These are phyloP conservation scores for Odonthalia washingtoniensis DNA, from an alignment of 31 red algal species.

Conservation along the genomic window DNA sequence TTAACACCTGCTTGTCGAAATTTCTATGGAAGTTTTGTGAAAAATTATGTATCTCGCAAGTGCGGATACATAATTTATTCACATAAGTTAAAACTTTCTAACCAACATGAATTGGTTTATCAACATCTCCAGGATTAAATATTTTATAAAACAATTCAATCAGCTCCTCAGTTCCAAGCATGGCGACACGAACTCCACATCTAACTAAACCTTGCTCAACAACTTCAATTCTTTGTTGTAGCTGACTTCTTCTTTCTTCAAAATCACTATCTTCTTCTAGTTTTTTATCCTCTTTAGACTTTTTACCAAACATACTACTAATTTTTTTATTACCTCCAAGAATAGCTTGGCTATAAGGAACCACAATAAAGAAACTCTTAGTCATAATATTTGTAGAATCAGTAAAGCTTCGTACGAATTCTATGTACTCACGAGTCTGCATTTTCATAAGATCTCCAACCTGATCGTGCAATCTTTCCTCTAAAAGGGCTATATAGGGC, in stretches of 20 bases:
- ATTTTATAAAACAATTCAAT: slow-evolving; percentile 22
- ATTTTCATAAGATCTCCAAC: slow-evolving; percentile 2
- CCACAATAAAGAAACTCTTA: slow-evolving; percentile 14
- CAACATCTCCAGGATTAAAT: slow-evolving; percentile 5
- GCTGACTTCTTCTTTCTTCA: slow-evolving; percentile 5
- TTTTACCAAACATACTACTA: slow-evolving; percentile 4
- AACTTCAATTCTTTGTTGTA: slow-evolving; percentile 13
- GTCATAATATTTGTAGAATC: slow-evolving; percentile 10
- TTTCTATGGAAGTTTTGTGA: too few relatives aligned
- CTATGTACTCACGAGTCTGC: slow-evolving; percentile 4
- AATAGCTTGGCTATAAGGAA: slow-evolving; percentile 2
- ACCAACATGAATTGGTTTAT: slow-evolving; percentile 16
- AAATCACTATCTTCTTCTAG: not conserved
- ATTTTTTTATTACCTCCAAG: not conserved
- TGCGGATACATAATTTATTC: too few relatives aligned
- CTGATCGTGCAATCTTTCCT: not conserved
- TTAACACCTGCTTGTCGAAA: too few relatives aligned
- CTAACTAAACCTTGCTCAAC: not conserved
- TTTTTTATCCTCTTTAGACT: slow-evolving; percentile 19
- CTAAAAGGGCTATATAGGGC: slow-evolving; percentile 8
- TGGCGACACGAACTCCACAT: not conserved
- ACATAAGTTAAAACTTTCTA: too few relatives aligned
- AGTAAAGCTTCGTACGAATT: slow-evolving; percentile 17
- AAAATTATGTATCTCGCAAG: too few relatives aligned
- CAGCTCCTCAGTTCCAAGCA: slow-evolving; percentile 1